A percentile compares a stretch with the other conserved stretches of the same genome.
Conservation (phyloP, 139 green algal species). For the Mesotaenium endlicherianum region DNA sequence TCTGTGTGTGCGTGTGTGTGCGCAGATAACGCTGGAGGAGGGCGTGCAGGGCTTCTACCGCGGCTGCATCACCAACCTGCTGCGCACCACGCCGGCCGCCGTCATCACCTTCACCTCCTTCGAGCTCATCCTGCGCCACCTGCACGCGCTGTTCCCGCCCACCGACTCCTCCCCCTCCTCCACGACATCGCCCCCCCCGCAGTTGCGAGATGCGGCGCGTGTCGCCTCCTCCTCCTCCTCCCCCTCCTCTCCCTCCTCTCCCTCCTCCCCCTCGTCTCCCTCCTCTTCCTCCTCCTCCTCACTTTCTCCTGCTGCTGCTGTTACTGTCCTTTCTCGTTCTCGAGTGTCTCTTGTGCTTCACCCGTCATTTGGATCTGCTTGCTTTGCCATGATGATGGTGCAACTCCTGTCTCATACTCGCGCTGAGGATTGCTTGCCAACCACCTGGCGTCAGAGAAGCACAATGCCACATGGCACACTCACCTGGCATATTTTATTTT, state of each 20-base stretch:
- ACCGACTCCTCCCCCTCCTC: too few species aligned
- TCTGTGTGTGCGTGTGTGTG: too few species aligned
- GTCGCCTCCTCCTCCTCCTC: not conserved
- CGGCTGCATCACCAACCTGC: conserved; percentile 86
- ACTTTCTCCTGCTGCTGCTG: not conserved
- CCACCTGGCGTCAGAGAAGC: too few species aligned
- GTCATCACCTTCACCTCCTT: conserved; percentile 97
- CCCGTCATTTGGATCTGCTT: too few species aligned
- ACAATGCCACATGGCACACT: too few species aligned
- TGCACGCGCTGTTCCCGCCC: conserved; percentile 59
- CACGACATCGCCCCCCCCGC: too few species aligned
- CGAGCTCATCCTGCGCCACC: conserved; percentile 81
- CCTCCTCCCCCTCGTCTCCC: not conserved
- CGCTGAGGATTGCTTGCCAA: too few species aligned
- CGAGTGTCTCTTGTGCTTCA: not conserved
- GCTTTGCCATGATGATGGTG: too few species aligned
- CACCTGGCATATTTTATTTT: too few species aligned
- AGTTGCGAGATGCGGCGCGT: too few species aligned
- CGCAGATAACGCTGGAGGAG: conserved; percentile 59
- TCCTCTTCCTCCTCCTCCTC: not conserved
- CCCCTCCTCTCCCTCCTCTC: not conserved
- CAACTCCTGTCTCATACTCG: too few species aligned
- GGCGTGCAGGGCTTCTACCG: conserved; percentile 72
- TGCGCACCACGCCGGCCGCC: conserved; percentile 91
- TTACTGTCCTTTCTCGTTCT: not conserved